phyloP scores from a whole-genome alignment of 169 alveolate genomes.

The Theileria parva region DNA sequence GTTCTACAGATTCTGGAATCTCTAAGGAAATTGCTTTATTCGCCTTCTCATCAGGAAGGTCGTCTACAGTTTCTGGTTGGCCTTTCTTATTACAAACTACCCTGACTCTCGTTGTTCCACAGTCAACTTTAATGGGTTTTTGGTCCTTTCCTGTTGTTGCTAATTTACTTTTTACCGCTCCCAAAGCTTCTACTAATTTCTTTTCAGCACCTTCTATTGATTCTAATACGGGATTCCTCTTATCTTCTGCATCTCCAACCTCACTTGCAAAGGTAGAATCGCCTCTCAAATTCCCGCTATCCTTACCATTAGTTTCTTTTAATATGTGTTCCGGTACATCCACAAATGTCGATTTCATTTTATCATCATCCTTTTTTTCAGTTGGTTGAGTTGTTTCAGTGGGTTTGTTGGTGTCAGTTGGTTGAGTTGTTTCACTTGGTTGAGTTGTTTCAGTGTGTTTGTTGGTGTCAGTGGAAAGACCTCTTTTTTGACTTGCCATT shows the following conservation, averaged over 20 bases:
- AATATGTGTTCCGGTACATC: not conserved
- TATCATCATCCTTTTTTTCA: not conserved
- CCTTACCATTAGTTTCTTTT: not conserved
- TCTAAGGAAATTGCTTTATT: not conserved
- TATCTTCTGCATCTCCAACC: not conserved
- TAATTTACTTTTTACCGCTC: conserved; percentile 19
- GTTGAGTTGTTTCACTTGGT: too few relatives aligned
- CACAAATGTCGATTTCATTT: not conserved
- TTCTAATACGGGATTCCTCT: conserved; percentile 16
- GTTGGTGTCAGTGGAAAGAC: too few relatives aligned
- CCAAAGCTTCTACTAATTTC: conserved; percentile 8
- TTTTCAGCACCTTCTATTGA: conserved; percentile 25
- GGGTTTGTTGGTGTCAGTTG: too few relatives aligned
- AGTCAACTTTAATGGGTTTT: conserved; percentile 31
- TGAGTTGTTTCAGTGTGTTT: too few relatives aligned
- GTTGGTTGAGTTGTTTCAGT: not conserved
- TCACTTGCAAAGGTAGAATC: not conserved
- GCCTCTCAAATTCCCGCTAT: conserved; percentile 4
- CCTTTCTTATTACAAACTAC: conserved; percentile 18
- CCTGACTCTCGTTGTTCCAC: conserved; percentile 34
- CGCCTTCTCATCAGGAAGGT: not conserved
- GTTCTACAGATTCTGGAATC: conserved; percentile 3
- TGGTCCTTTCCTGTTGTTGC: not conserved
- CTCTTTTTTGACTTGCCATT: not conserved
- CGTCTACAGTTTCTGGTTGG: not conserved